These are phyloP conservation scores for Phytophthora sp. DNA, from an alignment of 352 stramenopile genomes.

Conservation along the genomic window DNA sequence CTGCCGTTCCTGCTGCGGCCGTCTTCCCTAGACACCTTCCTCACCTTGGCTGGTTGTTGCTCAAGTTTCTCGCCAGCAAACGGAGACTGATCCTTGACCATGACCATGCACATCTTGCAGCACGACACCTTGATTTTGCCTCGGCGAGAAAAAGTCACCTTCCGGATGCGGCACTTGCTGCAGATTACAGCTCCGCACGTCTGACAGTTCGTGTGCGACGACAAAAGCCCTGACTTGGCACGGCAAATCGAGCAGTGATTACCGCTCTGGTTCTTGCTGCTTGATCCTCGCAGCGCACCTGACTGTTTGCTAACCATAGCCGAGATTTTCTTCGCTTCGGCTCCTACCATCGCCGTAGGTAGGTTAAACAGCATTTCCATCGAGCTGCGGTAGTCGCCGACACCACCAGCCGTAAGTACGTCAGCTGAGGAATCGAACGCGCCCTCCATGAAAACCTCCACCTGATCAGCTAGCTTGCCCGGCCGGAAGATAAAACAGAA, in stretches of 20 bases:
- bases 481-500: conserved; percentile 81
- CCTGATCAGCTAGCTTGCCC: conserved; percentile 47
- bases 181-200: conserved; percentile 77
- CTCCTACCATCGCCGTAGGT: conserved; percentile 42
- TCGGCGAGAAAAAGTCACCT: conserved; percentile 54
- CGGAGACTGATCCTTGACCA: conserved; percentile 70
- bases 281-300: conserved; percentile 25
- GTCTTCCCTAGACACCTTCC: conserved; percentile 23
- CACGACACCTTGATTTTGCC: conserved; percentile 73
- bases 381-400: conserved; percentile 67
- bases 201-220: conserved; percentile 61
- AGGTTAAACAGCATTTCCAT: conserved; percentile 77
- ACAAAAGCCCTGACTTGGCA: conserved; percentile 59
- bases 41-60: conserved; percentile 32
- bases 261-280: conserved; percentile 42
- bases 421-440: conserved; percentile 70
- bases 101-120: conserved; percentile 77
- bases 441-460: conserved; percentile 79
- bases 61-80: conserved; percentile 63
- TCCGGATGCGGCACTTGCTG: conserved; percentile 75
- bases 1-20: conserved; percentile 37
- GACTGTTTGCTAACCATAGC: conserved; percentile 59
- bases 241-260: conserved; percentile 70
- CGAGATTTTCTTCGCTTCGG: conserved; percentile 76
- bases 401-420: conserved; percentile 62